Base-by-base conservation (phyloP, 1,284 basidiomycete genomes). In the Albatrellus sp. region DNA sequence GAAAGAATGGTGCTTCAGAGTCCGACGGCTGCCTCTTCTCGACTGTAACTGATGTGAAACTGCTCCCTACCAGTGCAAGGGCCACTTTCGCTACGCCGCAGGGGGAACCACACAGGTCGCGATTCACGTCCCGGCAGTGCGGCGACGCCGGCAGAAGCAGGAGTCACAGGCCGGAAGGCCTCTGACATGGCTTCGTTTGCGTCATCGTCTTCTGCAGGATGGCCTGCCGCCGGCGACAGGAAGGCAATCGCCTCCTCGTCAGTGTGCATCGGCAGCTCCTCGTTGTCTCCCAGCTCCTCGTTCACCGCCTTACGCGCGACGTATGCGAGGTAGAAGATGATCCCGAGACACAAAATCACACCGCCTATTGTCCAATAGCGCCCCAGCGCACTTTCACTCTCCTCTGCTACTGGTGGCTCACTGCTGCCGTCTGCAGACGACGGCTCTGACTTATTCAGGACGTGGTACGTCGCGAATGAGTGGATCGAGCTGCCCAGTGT, bases 261-360 rank as follows among this genome's bases (percentile, higher is more conserved):
- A 19, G 42, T 62, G 51, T 37, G 66, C 58, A 17, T 65, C 65
- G 48, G 51, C 50, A 44, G 46, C 38, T 48, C 55, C 32, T 63
- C 63, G 40, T 66, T 66, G 49, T 79, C 77, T 36, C 73, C 77
- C 20, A 88, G 65, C 59, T 90, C 80, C 31, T 83, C 79, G 57
- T 90, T 79, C 35, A 91, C 84, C 1, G 88, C 89, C 47, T 73
- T 72, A 20, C 86, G 77, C 20, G 89, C 88, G 45, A 90, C 77
- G 57, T 75, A 72, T 42, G 83, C 77, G 40, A 91, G 70, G 63
- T 91, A 91, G 47, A 89, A 52, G 53, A 90, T 75, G 55, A 91
- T 79, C 19, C 71, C 75, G 46, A 90, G 55, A 57, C 86, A 90
- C 1, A 91, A 70, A 24, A 67, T 59, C 45, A 90, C 72, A 43